Evolutionary conservation across 2,329 filamentous ascomycete species (phyloP).

Genomic region (Diaporthe ilicicola): DNA sequence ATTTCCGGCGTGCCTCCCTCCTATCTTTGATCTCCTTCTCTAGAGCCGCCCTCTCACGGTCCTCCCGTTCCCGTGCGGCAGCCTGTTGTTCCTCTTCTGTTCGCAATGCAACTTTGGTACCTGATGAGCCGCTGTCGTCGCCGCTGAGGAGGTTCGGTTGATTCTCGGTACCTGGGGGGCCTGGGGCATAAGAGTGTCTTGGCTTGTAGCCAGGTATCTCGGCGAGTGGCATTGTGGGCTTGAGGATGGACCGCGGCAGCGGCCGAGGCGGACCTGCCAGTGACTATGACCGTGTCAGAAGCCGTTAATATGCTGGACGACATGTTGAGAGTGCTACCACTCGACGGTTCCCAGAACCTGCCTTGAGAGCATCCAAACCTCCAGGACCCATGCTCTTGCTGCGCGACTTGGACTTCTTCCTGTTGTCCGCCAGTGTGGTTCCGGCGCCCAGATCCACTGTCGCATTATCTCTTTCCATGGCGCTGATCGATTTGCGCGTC

Average conservation of each 20-base stretch:
- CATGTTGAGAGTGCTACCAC: conserved; percentile 63
- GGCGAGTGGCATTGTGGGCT: conserved; percentile 75
- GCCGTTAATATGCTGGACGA: conserved; percentile 44
- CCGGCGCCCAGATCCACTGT: conserved; percentile 71
- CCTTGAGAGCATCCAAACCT: conserved; percentile 82
- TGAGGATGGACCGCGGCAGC: conserved; percentile 77
- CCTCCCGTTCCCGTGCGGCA: conserved; percentile 74
- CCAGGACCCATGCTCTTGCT: conserved; percentile 97
- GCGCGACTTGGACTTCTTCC: conserved; percentile 73
- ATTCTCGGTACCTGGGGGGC: conserved; percentile 49
- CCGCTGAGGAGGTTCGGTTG: conserved; percentile 56
- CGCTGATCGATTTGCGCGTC: conserved; percentile 76
- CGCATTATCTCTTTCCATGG: conserved; percentile 80
- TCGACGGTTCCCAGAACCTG: conserved; percentile 78
- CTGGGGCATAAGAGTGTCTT: conserved; percentile 52
- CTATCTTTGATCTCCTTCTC: conserved; percentile 74
- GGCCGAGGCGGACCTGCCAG: conserved; percentile 61
- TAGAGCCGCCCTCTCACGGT: conserved; percentile 66
- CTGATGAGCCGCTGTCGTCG: conserved; percentile 44
- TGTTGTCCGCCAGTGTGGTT: conserved; percentile 58
- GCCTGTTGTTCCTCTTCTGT: conserved; percentile 77
- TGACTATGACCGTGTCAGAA: conserved; percentile 53
- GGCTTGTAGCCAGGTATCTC: conserved; percentile 75
- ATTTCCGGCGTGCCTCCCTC: conserved; percentile 90
- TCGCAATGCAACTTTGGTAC: conserved; percentile 69